Base-by-base conservation (phyloP, 352 stramenopile species). In the Sclerospora graminicola region DNA sequence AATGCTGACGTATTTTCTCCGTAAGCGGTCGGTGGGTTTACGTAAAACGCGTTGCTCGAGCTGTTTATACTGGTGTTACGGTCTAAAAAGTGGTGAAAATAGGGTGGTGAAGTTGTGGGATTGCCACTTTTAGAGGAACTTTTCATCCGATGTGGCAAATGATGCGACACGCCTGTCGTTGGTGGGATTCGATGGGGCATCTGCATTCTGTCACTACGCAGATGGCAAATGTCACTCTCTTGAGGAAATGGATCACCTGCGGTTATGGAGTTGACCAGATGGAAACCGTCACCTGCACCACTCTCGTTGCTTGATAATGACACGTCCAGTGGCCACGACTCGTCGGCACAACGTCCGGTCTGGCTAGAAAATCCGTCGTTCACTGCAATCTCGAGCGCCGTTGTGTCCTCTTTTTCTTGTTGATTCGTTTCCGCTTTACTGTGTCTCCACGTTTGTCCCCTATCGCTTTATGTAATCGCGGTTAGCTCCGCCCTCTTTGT, bases 311-410 rank as follows among this genome's bases (percentile, higher is more conserved):
- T 54, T n/a, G 43, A 50, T 37, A 40, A 13, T 28, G 53, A 19
- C 21, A 47, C 48, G 28, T 21, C 28, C 9, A 60, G 15, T 32
- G 28, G 18, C 60, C 57, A 66, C 20, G 50, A 41, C 48, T 71
- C 57, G 61, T 67, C 61, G 30, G 52, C 57, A 48, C 48, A 26
- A 42, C 38, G 50, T 52, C 41, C 54, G 19, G 47, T 43, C 32
- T 55, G 47, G 49, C 57, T 54, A 54, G 68, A 66, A 51, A 75
- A 54, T 53, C 63, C 53, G 35, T 76, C 58, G 58, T 50, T 53
- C 13, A 40, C 45, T 30, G 58, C 54, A 34, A 72, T 72, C 31
- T 69, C 50, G 37, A 66, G 58, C 58, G 58, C 62, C 58, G 62
- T 72, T 45, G 42, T 72, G 54, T 46, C 48, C 28, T 52, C 26